Base-by-base conservation (phyloP, 129 eudicot genomes). In the Gnaphalium uliginosum region DNA sequence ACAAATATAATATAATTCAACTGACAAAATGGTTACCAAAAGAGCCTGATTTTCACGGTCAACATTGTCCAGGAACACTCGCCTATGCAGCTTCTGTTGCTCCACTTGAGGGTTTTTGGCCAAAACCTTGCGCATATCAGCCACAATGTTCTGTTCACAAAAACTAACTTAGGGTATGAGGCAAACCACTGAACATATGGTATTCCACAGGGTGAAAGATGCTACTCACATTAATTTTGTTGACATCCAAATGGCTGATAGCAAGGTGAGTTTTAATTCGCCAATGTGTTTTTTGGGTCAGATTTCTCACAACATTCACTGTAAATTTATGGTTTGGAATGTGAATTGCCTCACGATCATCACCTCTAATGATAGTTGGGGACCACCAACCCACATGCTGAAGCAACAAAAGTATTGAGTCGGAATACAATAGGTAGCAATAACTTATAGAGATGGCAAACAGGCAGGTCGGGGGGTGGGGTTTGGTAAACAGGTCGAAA, bases 321-420 rank as follows among this genome's bases (percentile, higher is more conserved):
- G 91, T 88, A 69, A 90, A 90, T 73, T 88, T 84, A 81, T 90
- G 93, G 76, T 88, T 90, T 67, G 94, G 96, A 68, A 90, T 90
- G 81, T 90, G 90, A 84, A 88, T 71, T 48, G 96, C 96, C 82
- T 88, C 96, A 39, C 96, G 96, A 68, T 90, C 96, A 86, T 90
- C 96, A 9, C 93, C 94, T 90, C 96, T 82, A 72, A 90, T 88
- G 27, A 90, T 74, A 76, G 96, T 90, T 78, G 96, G 93, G 22
- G 96, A 88, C 96, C 96, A 90, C 96, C 96, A 90, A 65, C 96
- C 96, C 61, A 90, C 86, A 79, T 88, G 96, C 96, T 90, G 83
- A 76, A 84, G 53, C 75, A 62, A 71, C 73, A 81, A 23, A 69
- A 23, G 71, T 65, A 25, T 56, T 18, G 50, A 71, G 39, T 57